phyloP scores from a whole-genome alignment of 2,329 filamentous ascomycete species.

The Zalaria obscura region DNA sequence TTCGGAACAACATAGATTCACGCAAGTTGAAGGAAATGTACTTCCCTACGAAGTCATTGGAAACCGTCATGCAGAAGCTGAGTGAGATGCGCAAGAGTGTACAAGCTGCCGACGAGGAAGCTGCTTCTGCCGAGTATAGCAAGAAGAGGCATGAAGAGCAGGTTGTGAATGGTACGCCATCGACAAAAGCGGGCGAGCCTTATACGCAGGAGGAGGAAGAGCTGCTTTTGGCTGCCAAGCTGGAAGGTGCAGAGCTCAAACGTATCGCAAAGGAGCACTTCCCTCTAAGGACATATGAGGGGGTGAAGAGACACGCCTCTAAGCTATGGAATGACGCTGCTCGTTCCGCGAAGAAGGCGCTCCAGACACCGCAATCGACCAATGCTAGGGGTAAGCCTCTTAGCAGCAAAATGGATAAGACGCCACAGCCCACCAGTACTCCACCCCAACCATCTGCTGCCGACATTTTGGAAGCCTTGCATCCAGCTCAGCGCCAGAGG shows the following conservation, averaged over 20 bases:
- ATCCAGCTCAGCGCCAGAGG: background rate
- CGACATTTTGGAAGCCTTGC: background rate
- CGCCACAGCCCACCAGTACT: background rate
- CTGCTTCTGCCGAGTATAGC: background rate
- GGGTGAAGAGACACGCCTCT: conserved; percentile 3
- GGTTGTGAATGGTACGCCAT: background rate
- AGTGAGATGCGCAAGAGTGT: too few species aligned
- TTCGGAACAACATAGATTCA: too few species aligned
- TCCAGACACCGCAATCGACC: too few species aligned
- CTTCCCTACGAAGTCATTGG: too few species aligned
- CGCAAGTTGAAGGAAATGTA: too few species aligned
- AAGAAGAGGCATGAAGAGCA: background rate
- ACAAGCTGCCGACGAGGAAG: too few species aligned
- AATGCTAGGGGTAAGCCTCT: too few species aligned
- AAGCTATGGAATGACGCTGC: too few species aligned
- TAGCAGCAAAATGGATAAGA: background rate
- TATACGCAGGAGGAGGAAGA: conserved; percentile 5
- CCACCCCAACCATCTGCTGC: background rate
- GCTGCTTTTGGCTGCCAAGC: conserved; percentile 3
- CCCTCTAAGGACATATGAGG: conserved; percentile 1
- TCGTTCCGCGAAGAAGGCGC: too few species aligned
- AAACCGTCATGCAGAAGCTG: too few species aligned
- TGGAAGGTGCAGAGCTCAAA: conserved; percentile 4
- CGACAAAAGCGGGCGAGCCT: conserved; percentile 2
- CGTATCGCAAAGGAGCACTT: conserved; percentile 5